Evolutionary conservation across 2,329 filamentous ascomycete genomes (phyloP).

Genomic region (Sporothrix variecibatus): DNA sequence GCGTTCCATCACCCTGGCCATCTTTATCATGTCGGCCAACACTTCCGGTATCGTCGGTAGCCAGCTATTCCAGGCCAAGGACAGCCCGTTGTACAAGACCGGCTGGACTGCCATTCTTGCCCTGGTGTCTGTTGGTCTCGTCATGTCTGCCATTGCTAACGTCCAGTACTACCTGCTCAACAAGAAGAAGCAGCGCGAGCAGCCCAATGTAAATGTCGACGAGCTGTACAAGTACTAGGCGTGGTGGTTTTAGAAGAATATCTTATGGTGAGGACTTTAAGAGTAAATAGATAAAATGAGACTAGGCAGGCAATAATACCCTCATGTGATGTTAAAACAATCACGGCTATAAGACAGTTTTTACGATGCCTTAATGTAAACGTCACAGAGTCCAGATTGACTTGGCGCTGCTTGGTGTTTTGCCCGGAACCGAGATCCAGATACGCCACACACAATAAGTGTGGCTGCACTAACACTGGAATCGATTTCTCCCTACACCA

Average conservation of each 20-base stretch:
- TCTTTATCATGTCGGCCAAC: slow-evolving; percentile 27
- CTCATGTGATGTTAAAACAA: background rate
- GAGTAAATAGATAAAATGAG: background rate
- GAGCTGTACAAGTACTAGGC: slow-evolving; percentile 14
- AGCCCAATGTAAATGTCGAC: background rate
- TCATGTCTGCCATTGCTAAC: slow-evolving; percentile 4
- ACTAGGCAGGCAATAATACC: background rate
- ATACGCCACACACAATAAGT: background rate
- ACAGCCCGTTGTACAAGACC: slow-evolving; percentile 15
- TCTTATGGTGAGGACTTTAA: background rate
- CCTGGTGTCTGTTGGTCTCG: slow-evolving; percentile 10
- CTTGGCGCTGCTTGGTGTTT: background rate
- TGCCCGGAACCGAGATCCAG: background rate
- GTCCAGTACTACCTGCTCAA: slow-evolving; percentile 19
- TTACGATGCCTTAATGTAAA: too few relatives aligned
- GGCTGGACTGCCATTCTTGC: slow-evolving; percentile 19
- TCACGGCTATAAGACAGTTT: too few relatives aligned
- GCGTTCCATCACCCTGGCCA: slow-evolving; percentile 23
- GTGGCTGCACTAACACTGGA: background rate
- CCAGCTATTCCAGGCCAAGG: slow-evolving; percentile 23
- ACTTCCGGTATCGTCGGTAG: slow-evolving; percentile 21
- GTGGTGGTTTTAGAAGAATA: background rate
- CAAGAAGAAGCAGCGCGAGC: background rate
- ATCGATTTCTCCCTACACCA: background rate
- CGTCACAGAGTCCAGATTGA: too few relatives aligned